A percentile compares a stretch with the other conserved stretches of the same genome.
Conservation (phyloP, 169 alveolate species). For the Plasmodium yoelii region DNA sequence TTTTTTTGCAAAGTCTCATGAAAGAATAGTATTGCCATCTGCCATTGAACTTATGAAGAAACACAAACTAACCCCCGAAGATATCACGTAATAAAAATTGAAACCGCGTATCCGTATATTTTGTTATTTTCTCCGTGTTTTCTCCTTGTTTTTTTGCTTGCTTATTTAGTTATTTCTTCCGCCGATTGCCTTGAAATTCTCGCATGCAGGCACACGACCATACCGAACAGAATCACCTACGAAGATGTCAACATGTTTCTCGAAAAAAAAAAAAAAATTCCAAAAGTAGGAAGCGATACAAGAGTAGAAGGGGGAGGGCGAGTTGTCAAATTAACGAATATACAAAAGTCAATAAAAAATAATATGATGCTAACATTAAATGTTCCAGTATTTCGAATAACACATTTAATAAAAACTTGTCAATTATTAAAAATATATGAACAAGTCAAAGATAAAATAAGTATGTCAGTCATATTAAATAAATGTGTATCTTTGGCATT, state of each 20-base stretch:
- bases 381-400: constrained; percentile 81
- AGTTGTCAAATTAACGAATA: constrained; percentile 19
- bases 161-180: no score
- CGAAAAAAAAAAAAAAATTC: constrained; percentile 18
- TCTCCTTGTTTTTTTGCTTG: no score
- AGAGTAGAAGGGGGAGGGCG: not conserved
- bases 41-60: constrained; percentile 65
- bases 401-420: constrained; percentile 58
- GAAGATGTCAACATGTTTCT: constrained; percentile 61
- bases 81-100: constrained; percentile 35
- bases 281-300: not conserved
- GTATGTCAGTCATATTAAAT: constrained; percentile 76
- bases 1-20: not conserved
- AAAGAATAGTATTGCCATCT: constrained; percentile 62
- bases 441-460: constrained; percentile 64
- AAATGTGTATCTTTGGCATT: constrained; percentile 80
- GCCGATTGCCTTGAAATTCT: not conserved
- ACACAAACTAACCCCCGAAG: constrained; percentile 37
- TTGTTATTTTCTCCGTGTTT: no score
- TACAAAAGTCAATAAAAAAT: constrained; percentile 77
- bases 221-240: constrained; percentile 47
- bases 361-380: constrained; percentile 80
- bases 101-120: not conserved
- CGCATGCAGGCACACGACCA: constrained; percentile 3
- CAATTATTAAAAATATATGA: constrained; percentile 36